These are phyloP conservation scores for Russula sp. DNA, from an alignment of 768 basidiomycete genomes.

Conservation along the genomic window DNA sequence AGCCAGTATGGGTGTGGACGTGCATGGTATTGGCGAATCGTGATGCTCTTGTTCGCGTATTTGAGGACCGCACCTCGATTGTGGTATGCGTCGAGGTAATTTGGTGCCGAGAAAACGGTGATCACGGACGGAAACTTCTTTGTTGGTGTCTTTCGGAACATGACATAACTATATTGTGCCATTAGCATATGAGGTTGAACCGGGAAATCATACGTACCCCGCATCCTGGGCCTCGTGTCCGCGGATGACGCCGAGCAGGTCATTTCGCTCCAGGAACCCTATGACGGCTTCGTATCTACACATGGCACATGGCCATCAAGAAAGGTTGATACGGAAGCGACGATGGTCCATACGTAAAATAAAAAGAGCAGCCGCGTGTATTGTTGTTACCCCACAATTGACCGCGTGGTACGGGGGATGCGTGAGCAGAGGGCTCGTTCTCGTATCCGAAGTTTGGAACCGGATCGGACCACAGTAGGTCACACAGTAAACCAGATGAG, in stretches of 20 bases:
- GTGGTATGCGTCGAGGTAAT: conserved; percentile 93
- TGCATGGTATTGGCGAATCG: conserved; percentile 55
- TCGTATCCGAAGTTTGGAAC: conserved; percentile 85
- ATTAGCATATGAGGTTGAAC: neutral
- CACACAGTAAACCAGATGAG: conserved; percentile 85
- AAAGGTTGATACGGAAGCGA: neutral
- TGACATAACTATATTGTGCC: conserved; percentile 56
- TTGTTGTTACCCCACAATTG: conserved; percentile 71
- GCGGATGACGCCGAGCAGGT: conserved; percentile 85
- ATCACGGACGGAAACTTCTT: conserved; percentile 96
- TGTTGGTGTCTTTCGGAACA: conserved; percentile 91
- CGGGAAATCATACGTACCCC: conserved; percentile 46
- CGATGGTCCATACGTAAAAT: conserved; percentile 66
- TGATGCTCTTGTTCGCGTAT: conserved; percentile 95
- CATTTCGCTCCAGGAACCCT: conserved; percentile 88
- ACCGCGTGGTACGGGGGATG: conserved; percentile 48
- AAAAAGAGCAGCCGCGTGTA: conserved; percentile 86
- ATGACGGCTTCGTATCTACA: conserved; percentile 79
- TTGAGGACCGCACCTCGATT: conserved; percentile 97
- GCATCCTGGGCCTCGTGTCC: conserved; percentile 98
- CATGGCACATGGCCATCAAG: conserved; percentile 4
- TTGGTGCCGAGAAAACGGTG: conserved; percentile 96
- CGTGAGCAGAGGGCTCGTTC: conserved; percentile 42
- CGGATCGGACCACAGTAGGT: conserved; percentile 95
- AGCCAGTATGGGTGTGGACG: conserved; percentile 83